Evolutionary conservation across 192 early-diverging fungal genomes (phyloP).

Genomic region (Coemansia sp.): DNA sequence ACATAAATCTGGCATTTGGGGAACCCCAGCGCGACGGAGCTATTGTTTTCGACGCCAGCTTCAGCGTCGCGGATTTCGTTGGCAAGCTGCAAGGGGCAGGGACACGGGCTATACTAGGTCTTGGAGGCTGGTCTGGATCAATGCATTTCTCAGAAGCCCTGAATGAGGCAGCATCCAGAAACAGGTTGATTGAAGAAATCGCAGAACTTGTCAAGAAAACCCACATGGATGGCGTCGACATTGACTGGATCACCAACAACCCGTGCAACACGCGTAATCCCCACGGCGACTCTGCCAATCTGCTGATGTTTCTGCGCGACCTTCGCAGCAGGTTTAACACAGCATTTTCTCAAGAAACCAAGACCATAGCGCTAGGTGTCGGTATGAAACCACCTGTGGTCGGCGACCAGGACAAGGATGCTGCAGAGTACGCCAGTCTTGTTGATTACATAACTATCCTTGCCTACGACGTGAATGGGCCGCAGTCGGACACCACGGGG

Average conservation of each 20-base stretch:
- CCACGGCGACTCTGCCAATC: slow-evolving; percentile 62
- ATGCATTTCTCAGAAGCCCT: slow-evolving; percentile 59
- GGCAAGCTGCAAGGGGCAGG: slow-evolving; percentile 25
- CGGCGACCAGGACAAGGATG: slow-evolving; percentile 23
- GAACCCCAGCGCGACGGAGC: slow-evolving; percentile 35
- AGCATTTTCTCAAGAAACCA: slow-evolving; percentile 32
- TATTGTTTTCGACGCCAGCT: slow-evolving; percentile 26
- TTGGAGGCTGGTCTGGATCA: slow-evolving; percentile 77
- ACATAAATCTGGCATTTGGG: slow-evolving; percentile 65
- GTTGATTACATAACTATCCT: slow-evolving; percentile 71
- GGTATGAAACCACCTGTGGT: slow-evolving; percentile 58
- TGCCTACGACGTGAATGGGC: slow-evolving; percentile 64
- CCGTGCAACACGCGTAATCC: slow-evolving; percentile 59
- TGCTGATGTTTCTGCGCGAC: slow-evolving; percentile 59
- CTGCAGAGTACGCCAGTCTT: slow-evolving; percentile 59
- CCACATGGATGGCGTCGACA: slow-evolving; percentile 61
- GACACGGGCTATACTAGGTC: slow-evolving; percentile 59
- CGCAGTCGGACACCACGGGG: slow-evolving; percentile 55
- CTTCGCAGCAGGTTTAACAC: slow-evolving; percentile 56
- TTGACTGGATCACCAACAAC: slow-evolving; percentile 64
- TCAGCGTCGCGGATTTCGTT: slow-evolving; percentile 18
- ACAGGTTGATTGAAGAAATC: slow-evolving; percentile 33
- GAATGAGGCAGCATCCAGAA: slow-evolving; percentile 33
- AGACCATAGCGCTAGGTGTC: slow-evolving; percentile 63
- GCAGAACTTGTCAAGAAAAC: slow-evolving; percentile 47